Conservation (phyloP, 2,329 filamentous ascomycete genomes). For the Gaeumannomyces tritici region DNA sequence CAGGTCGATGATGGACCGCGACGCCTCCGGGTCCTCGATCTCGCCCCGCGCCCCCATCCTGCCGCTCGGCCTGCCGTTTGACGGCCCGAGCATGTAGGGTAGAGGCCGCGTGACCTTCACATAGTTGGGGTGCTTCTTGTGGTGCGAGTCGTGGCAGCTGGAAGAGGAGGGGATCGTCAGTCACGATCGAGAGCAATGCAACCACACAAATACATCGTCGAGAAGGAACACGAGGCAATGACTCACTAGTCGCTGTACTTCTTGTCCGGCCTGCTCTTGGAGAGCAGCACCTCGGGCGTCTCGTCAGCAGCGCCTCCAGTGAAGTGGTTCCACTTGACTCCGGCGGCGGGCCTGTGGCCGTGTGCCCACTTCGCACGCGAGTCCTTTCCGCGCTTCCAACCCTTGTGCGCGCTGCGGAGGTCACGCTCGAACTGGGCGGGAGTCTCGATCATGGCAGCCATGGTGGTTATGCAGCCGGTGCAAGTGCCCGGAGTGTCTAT, state of each 20-base stretch:
- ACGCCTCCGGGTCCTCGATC: conserved; percentile 21
- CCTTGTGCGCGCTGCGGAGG: conserved; percentile 30
- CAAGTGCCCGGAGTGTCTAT: not conserved
- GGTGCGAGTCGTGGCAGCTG: not conserved
- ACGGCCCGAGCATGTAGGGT: not conserved
- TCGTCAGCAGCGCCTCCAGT: conserved; percentile 7
- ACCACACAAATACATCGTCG: not conserved
- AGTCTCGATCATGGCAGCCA: conserved; percentile 15
- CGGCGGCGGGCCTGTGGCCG: conserved; percentile 22
- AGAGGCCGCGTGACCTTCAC: not conserved
- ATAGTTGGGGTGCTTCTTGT: not conserved
- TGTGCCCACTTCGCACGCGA: conserved; percentile 30
- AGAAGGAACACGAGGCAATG: conserved; percentile 9
- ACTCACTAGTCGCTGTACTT: conserved; percentile 23
- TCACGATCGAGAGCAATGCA: not conserved
- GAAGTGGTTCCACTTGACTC: conserved; percentile 11
- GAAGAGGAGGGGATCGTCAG: not conserved
- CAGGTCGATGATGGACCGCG: conserved; percentile 24
- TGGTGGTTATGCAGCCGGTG: conserved; percentile 8
- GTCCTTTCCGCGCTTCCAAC: conserved; percentile 34
- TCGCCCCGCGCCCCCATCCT: conserved; percentile 24
- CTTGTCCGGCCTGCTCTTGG: conserved; percentile 24
- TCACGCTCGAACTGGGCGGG: conserved; percentile 26
- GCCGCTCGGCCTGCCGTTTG: conserved; percentile 5
- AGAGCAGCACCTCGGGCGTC: conserved; percentile 15